These are phyloP conservation scores for Avicennia marina DNA, from an alignment of 257 asterid species.

Conservation along the genomic window DNA sequence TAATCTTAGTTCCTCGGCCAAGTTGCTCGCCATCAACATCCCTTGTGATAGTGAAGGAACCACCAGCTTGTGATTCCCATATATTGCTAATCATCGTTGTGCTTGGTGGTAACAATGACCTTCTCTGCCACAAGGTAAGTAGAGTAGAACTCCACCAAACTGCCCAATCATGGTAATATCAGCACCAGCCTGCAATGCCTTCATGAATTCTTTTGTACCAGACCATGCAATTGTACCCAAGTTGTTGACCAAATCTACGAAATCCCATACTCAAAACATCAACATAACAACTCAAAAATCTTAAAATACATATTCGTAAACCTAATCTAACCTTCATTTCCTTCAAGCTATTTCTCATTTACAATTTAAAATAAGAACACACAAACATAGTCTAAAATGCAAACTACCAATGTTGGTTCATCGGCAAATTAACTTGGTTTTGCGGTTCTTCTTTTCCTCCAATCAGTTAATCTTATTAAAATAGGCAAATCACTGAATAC, in stretches of 20 bases:
- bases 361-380: no score
- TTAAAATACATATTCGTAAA: no score
- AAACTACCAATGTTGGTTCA: no score
- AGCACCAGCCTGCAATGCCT: slow-evolving; percentile 46
- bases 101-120: slow-evolving; percentile 44
- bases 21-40: slow-evolving; percentile 38
- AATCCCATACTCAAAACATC: not conserved
- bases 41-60: slow-evolving; percentile 43
- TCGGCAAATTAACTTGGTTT: no score
- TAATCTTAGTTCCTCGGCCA: slow-evolving; percentile 50
- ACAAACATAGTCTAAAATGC: no score
- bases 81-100: slow-evolving; percentile 46
- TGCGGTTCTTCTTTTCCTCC: no score
- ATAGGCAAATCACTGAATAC: no score
- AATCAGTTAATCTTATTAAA: no score
- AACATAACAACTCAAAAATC: no score
- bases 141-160: slow-evolving; percentile 44
- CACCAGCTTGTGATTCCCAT: slow-evolving; percentile 51
- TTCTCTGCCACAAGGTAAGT: slow-evolving; percentile 37
- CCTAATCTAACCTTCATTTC: no score
- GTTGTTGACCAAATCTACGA: slow-evolving; percentile 43
- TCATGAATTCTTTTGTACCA: slow-evolving; percentile 50
- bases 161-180: slow-evolving; percentile 50
- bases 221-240: slow-evolving; percentile 47
- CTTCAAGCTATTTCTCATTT: no score